A percentile compares a stretch with the other conserved stretches of the same genome.
Conservation (phyloP, 441 rosid genomes). For the Rhodomyrtus psidioides region DNA sequence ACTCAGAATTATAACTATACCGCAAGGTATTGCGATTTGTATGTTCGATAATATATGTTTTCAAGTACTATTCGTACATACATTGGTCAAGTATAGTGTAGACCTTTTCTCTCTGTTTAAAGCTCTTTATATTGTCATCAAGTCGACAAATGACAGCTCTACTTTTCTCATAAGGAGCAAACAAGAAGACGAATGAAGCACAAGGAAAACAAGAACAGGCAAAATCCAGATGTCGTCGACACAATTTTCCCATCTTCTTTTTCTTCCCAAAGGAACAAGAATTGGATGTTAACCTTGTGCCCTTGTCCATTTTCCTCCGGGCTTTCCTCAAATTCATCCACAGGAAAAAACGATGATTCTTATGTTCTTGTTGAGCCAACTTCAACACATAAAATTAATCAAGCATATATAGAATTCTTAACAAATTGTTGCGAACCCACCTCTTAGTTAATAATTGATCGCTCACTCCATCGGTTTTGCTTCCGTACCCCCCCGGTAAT, state of each 20-base stretch:
- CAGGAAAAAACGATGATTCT: background rate
- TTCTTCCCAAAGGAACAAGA: background rate
- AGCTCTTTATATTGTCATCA: background rate
- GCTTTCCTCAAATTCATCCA: background rate
- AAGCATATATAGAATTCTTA: background rate
- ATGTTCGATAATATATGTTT: background rate
- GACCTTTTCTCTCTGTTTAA: background rate
- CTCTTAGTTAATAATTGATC: background rate
- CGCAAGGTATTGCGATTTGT: background rate
- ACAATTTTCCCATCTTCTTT: background rate
- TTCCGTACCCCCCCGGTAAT: background rate
- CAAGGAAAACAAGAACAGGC: background rate
- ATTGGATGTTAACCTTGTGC: background rate
- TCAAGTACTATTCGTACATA: background rate
- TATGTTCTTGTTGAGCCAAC: background rate
- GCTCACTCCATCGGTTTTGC: background rate
- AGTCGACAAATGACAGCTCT: background rate
- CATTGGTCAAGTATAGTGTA: too few relatives aligned
- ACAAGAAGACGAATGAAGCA: background rate
- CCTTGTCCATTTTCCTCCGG: background rate
- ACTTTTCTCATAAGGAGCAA: background rate
- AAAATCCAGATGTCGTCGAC: background rate
- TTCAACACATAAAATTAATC: background rate
- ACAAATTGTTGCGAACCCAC: background rate
- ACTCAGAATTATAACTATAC: accelerated